phyloP scores from a whole-genome alignment of 306 rosid genomes.

The Cucurbita maxima region DNA sequence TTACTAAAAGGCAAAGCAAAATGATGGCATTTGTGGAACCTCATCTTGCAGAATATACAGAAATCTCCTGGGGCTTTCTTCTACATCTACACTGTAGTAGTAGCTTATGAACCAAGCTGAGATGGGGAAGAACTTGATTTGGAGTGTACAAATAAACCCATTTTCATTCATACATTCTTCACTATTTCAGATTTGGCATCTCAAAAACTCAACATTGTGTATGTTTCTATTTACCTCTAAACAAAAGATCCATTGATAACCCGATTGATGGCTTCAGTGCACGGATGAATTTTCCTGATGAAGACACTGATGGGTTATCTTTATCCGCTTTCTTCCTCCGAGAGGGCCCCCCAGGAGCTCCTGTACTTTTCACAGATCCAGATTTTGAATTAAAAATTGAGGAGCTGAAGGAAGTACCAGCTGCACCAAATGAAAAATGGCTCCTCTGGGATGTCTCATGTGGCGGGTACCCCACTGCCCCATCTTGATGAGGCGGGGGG shows the following conservation, averaged over 20 bases:
- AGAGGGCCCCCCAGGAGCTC: conserved; percentile 29
- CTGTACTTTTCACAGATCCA: conserved; percentile 24
- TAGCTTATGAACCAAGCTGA: background rate
- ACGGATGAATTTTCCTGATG: conserved; percentile 54
- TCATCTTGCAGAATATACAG: conserved; percentile 3
- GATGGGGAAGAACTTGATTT: background rate
- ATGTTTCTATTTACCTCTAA: conserved; percentile 30
- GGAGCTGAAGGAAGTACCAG: conserved; percentile 49
- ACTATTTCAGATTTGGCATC: background rate
- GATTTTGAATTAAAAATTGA: conserved; percentile 36
- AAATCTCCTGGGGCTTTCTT: background rate
- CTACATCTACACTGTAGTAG: background rate
- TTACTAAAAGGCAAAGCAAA: background rate
- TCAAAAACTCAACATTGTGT: conserved; percentile 3
- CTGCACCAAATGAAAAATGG: conserved; percentile 48
- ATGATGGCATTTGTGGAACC: background rate
- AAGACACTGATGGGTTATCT: conserved; percentile 29
- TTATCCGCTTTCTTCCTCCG: conserved; percentile 31
- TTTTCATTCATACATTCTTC: background rate
- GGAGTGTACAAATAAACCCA: background rate
- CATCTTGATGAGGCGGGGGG: conserved; percentile 93
- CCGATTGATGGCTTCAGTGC: conserved; percentile 59
- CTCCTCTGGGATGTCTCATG: conserved; percentile 39
- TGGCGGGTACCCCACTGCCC: conserved; percentile 58
- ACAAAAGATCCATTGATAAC: conserved; percentile 37